phyloP scores from a whole-genome alignment of 2,329 filamentous ascomycete genomes.

The Monosporascus sp. region DNA sequence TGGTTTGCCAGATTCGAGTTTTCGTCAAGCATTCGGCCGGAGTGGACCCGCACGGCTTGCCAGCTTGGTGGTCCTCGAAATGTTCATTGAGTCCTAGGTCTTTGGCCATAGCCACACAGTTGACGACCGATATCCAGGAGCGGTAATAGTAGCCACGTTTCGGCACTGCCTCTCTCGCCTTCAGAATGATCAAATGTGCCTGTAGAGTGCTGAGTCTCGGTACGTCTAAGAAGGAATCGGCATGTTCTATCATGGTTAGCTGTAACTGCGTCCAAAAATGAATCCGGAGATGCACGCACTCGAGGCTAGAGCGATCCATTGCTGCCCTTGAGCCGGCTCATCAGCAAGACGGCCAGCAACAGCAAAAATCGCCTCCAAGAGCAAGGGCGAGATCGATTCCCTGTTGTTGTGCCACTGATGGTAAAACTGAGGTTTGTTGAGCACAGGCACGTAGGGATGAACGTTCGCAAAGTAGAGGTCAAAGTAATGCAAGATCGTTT shows the following conservation, averaged over 20 bases:
- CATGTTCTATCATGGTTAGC: slow-evolving; percentile 59
- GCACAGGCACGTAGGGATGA: slow-evolving; percentile 86
- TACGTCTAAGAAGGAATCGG: slow-evolving; percentile 89
- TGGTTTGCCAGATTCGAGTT: slow-evolving; percentile 82
- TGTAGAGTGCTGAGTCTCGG: slow-evolving; percentile 88
- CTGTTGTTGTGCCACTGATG: slow-evolving; percentile 83
- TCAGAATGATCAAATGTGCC: slow-evolving; percentile 78
- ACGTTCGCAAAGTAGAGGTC: slow-evolving; percentile 86
- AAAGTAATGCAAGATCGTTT: slow-evolving; percentile 77
- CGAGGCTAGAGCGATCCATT: slow-evolving; percentile 87
- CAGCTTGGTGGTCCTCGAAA: slow-evolving; percentile 68
- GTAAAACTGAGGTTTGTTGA: slow-evolving; percentile 78
- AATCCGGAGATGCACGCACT: slow-evolving; percentile 44
- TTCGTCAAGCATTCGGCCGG: slow-evolving; percentile 75
- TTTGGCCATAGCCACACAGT: slow-evolving; percentile 87
- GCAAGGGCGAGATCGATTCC: slow-evolving; percentile 78
- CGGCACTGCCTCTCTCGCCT: slow-evolving; percentile 85
- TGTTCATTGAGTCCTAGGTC: slow-evolving; percentile 88
- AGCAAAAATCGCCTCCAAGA: slow-evolving; percentile 87
- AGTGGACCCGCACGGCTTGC: slow-evolving; percentile 62
- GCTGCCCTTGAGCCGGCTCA: slow-evolving; percentile 76
- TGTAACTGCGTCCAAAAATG: not conserved
- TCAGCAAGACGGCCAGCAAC: slow-evolving; percentile 80
- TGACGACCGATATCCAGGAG: slow-evolving; percentile 94
- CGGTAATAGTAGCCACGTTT: slow-evolving; percentile 95